Base-by-base conservation (phyloP, 768 basidiomycete genomes). In the Boletus huronensis region DNA sequence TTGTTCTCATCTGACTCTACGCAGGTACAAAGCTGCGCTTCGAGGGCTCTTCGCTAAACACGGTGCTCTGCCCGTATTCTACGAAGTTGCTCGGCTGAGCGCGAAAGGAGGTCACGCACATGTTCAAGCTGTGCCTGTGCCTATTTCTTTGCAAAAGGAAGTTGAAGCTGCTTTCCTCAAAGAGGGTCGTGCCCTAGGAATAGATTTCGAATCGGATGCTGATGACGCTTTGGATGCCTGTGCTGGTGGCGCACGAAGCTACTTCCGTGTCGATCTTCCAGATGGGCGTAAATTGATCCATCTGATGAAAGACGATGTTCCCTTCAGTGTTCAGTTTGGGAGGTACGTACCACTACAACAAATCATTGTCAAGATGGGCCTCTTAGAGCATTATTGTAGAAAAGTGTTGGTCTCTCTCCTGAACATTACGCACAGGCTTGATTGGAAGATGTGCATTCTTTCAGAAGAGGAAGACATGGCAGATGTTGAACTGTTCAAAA, bases 81-180 rank as follows among this genome's bases (percentile, higher is more conserved):
- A 95, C 63, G 97, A 98, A 72, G 85, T 98, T 21, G 91, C 87
- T 13, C 81, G 95, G 8, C 69, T 93, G 40, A 82, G 82, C 53
- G 82, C 87, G 3, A 90, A 89, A 71, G 95, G 93, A 10, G 96
- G 94, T 0, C 97, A 99, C 65, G 94, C 93, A 14, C 96, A 98
- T 71, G 77, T 97, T 8, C 97, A 98, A 68, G 85, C 81, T 34
- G 81, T 92, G 1, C 91, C 94, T 25, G 70, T 95, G 6, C 92
- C 93, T 0, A 58, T 71, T n/a, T 76, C 76, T 39, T 68, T 90
- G 36, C 73, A 82, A 58, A 76, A 80, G 45, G 75, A 81, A 54
- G 80, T 96, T 11, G 88, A 88, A 67, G 73, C 79, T 11, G 78
- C 83, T 11, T 98, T 98, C 70, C 61, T 79, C 17, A 72, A 75